Base-by-base conservation (phyloP, 1,139 yeast genomes). In the Scheffersomyces segobiensis region DNA sequence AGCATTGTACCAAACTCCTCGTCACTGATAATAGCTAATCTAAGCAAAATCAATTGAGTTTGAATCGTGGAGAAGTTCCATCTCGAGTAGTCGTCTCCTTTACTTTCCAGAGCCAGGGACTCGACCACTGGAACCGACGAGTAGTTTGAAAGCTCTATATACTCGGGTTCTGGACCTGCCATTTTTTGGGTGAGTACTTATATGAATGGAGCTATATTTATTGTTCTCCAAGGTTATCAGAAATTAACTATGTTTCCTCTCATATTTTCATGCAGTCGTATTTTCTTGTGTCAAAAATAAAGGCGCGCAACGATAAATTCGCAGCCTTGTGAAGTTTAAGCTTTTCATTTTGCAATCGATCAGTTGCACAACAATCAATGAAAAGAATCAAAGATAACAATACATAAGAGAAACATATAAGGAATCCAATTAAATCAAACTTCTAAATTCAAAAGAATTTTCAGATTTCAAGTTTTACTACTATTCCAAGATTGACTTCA, bases 11-110 rank as follows among this genome's bases (percentile, higher is more conserved):
- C 56, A 59, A 65, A 71, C 8, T 65, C 69, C 46, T 73, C 75
- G 56, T 75, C 77, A 60, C 72, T 67, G 5, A 75, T 65, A 3
- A 68, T 66, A 0, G 80, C 80, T 2, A 77, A 61, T 21, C 80
- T 65, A 20, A 74, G 61, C 17, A 75, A 64, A 1, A 76, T 61
- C 26, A 75, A 63, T 47, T 69, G 68, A n/a, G 71, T 56, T 55
- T 76, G 79, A 21, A 12, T 8, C 21, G 20, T 48, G 50, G 50
- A 48, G 24, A 48, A 24, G 26, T 48, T 20, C 50, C 50, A 48
- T 48, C 24, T 48, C 8, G n/a, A 20, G 24, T 14, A 48, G 21
- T n/a, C 49, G 20, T 21, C 24, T 5, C 50, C 17, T 10, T 48
- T 32, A 10, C 42, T 32, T 32, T 32, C 42, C 42, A 32, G 42